Conservation (phyloP, 441 rosid species). For the Lagerstroemia fauriei region DNA sequence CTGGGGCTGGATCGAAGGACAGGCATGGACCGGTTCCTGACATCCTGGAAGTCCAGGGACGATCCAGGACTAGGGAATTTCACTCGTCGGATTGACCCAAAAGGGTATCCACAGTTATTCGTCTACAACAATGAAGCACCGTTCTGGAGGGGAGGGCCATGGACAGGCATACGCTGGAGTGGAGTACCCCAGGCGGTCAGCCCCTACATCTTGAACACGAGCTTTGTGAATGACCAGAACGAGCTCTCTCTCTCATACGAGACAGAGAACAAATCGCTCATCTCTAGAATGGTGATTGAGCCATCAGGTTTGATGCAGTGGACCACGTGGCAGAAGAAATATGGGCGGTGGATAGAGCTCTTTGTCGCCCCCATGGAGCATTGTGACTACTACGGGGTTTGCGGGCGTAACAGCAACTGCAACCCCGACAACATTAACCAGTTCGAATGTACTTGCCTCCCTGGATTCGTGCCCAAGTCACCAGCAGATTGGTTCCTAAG, state of each 20-base stretch:
- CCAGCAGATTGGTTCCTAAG: slow-evolving; percentile 48
- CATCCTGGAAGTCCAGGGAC: slow-evolving; percentile 20
- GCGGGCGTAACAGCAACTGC: slow-evolving; percentile 63
- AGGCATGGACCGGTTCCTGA: slow-evolving; percentile 20
- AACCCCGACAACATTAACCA: slow-evolving; percentile 35
- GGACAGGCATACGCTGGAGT: slow-evolving; percentile 23
- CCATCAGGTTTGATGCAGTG: slow-evolving; percentile 29
- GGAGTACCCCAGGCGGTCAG: slow-evolving; percentile 17
- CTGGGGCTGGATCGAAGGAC: slow-evolving; percentile 25
- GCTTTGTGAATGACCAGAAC: not conserved
- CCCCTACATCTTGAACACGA: not conserved
- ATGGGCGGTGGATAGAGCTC: slow-evolving; percentile 45
- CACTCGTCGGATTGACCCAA: not conserved
- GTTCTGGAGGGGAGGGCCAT: slow-evolving; percentile 26
- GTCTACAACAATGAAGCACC: slow-evolving; percentile 20
- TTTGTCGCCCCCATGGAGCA: slow-evolving; percentile 52
- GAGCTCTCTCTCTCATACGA: slow-evolving; percentile 15
- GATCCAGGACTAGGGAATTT: slow-evolving; percentile 16
- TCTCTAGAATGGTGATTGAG: slow-evolving; percentile 31
- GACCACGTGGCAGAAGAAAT: slow-evolving; percentile 47
- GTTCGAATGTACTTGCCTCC: slow-evolving; percentile 61
- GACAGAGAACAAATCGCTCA: slow-evolving; percentile 6
- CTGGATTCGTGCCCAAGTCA: slow-evolving; percentile 63
- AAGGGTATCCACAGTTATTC: slow-evolving; percentile 15
- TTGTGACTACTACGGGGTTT: slow-evolving; percentile 51